Conservation (phyloP, 2,329 filamentous ascomycete species). For the Pleurostoma richardsiae region DNA sequence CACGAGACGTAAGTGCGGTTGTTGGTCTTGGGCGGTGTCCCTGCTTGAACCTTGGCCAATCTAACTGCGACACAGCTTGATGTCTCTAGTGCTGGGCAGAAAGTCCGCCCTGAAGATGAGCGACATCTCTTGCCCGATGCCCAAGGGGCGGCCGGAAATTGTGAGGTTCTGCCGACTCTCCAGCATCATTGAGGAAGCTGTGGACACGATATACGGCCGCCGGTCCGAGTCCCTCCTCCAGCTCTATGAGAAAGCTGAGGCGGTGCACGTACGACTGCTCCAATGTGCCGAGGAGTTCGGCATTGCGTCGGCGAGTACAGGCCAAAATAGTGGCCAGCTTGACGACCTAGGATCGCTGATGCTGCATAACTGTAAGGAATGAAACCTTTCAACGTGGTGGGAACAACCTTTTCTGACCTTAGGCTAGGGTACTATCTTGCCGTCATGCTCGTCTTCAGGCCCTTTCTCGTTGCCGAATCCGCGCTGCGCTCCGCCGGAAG, state of each 20-base stretch:
- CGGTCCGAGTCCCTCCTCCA: conserved; percentile 18
- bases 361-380: conserved; percentile 10
- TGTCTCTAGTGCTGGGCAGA: conserved; percentile 14
- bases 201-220: conserved; percentile 15
- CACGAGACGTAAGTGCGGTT: conserved; percentile 14
- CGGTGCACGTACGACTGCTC: conserved; percentile 14
- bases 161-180: conserved; percentile 13
- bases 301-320: conserved; percentile 9
- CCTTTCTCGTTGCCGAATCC: conserved; percentile 17
- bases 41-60: background rate
- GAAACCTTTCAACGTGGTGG: conserved; percentile 7
- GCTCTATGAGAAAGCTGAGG: conserved; percentile 16
- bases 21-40: background rate
- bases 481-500: conserved; percentile 7
- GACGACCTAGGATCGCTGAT: conserved; percentile 7
- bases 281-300: conserved; percentile 12
- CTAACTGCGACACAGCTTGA: conserved; percentile 7
- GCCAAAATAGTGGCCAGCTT: background rate
- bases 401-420: conserved; percentile 7
- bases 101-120: conserved; percentile 11
- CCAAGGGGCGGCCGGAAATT: conserved; percentile 12
- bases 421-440: conserved; percentile 7
- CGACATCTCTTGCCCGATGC: conserved; percentile 17
- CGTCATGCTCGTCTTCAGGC: conserved; percentile 15
- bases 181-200: conserved; percentile 11